phyloP scores from a whole-genome alignment of 176 grass and related monocot species.

The Neostapfia colusana region DNA sequence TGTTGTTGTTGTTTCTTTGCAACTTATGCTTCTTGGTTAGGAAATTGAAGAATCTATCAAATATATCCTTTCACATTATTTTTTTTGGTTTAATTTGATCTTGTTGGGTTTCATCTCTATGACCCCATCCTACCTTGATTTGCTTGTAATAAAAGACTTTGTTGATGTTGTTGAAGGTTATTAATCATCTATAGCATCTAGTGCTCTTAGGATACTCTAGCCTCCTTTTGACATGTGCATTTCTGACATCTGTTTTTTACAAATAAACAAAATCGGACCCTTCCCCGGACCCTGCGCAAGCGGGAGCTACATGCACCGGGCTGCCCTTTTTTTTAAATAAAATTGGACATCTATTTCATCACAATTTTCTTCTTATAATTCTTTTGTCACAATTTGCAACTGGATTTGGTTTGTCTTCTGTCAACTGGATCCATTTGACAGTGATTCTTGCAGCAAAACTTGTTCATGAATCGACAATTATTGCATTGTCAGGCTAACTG shows the following conservation, averaged over 20 bases:
- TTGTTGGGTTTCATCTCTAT: no score
- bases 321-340: no score
- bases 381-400: not conserved
- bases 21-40: conserved; percentile 5
- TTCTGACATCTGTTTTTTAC: not conserved
- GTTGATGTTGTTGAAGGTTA: not conserved
- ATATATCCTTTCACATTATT: conserved; percentile 13
- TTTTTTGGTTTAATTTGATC: not conserved
- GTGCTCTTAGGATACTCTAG: conserved; percentile 3
- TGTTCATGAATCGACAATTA: conserved; percentile 38
- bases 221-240: conserved; percentile 1
- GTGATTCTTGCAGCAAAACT: conserved; percentile 17
- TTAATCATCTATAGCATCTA: not conserved
- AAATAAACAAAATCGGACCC: no score
- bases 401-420: not conserved
- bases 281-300: no score
- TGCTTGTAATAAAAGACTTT: not conserved
- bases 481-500: conserved; percentile 29
- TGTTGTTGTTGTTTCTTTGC: no score
- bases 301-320: no score
- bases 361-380: not conserved
- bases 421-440: not conserved
- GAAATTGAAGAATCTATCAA: conserved; percentile 25
- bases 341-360: not conserved
- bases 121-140: not conserved